These are phyloP conservation scores for Candida taoyuanica DNA, from an alignment of 805 yeast genomes.

Conservation along the genomic window DNA sequence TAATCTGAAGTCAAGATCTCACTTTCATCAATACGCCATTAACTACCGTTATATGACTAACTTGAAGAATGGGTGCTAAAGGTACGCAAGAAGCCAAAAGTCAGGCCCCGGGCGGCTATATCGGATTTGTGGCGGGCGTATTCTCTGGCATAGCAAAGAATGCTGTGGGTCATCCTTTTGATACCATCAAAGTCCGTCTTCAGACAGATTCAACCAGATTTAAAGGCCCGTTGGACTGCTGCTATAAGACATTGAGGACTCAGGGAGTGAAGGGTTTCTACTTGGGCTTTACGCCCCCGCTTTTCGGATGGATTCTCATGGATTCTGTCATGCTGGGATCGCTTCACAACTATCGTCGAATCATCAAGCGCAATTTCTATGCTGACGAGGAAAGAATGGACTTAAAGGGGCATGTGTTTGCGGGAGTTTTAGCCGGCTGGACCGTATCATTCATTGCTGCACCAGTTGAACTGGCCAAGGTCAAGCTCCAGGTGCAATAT, in stretches of 20 bases:
- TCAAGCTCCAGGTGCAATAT: constrained; percentile 84
- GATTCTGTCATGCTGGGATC: constrained; percentile 90
- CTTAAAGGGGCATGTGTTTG: constrained; percentile 65
- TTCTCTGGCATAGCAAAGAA: constrained; percentile 85
- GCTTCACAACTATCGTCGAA: constrained; percentile 67
- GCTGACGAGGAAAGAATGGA: constrained; percentile 61
- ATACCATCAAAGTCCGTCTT: constrained; percentile 80
- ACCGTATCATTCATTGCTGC: constrained; percentile 96
- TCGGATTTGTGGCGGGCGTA: constrained; percentile 86
- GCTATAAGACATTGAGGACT: constrained; percentile 58
- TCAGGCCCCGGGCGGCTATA: constrained; percentile 28
- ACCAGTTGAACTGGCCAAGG: constrained; percentile 86
- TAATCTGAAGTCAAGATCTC: too few species aligned
- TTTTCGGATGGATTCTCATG: constrained; percentile 92
- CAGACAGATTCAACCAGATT: constrained; percentile 73
- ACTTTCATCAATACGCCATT: too few species aligned
- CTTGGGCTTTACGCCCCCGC: constrained; percentile 89
- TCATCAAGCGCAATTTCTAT: constrained; percentile 61
- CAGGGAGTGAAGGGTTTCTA: constrained; percentile 82
- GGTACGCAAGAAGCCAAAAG: not conserved
- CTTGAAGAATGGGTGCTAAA: too few species aligned
- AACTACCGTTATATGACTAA: too few species aligned
- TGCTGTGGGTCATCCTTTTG: constrained; percentile 91
- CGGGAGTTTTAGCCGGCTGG: constrained; percentile 79
- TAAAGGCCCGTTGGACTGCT: constrained; percentile 80